phyloP scores from a whole-genome alignment of 2,329 filamentous ascomycete genomes.

The Aspergillus neoniger region DNA sequence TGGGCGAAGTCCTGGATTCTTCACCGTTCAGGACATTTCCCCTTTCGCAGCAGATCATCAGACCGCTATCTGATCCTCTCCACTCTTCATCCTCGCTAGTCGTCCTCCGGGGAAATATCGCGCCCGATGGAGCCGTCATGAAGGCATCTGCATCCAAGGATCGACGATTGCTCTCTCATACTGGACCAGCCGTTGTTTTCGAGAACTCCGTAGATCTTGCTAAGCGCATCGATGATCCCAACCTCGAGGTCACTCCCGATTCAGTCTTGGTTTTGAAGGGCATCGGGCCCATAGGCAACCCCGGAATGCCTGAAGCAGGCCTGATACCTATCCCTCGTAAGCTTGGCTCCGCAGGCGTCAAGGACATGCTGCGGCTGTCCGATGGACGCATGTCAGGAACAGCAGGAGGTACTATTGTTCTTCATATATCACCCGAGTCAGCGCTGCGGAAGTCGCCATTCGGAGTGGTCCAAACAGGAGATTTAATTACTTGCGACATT shows the following conservation, averaged over 20 bases:
- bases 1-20: slow-evolving; percentile 49
- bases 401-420: slow-evolving; percentile 56
- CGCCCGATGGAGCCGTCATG: slow-evolving; percentile 52
- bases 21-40: slow-evolving; percentile 46
- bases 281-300: slow-evolving; percentile 55
- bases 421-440: slow-evolving; percentile 57
- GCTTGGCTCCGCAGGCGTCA: slow-evolving; percentile 49
- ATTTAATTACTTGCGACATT: slow-evolving; percentile 51
- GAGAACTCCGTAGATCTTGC: slow-evolving; percentile 51
- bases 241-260: slow-evolving; percentile 46
- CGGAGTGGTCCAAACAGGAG: slow-evolving; percentile 52
- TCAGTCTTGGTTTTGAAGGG: slow-evolving; percentile 52
- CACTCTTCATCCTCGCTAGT: slow-evolving; percentile 50
- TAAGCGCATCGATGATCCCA: slow-evolving; percentile 48
- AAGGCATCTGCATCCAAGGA: slow-evolving; percentile 56
- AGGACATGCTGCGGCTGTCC: slow-evolving; percentile 56
- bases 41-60: slow-evolving; percentile 47
- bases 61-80: slow-evolving; percentile 48
- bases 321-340: slow-evolving; percentile 55
- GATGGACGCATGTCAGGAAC: slow-evolving; percentile 60
- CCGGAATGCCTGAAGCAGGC: slow-evolving; percentile 57
- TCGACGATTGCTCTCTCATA: slow-evolving; percentile 46
- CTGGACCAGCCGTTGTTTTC: slow-evolving; percentile 52
- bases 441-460: slow-evolving; percentile 51
- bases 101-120: slow-evolving; percentile 51